Base-by-base conservation (phyloP, 106 monocot genomes). In the Dioscorea alata region DNA sequence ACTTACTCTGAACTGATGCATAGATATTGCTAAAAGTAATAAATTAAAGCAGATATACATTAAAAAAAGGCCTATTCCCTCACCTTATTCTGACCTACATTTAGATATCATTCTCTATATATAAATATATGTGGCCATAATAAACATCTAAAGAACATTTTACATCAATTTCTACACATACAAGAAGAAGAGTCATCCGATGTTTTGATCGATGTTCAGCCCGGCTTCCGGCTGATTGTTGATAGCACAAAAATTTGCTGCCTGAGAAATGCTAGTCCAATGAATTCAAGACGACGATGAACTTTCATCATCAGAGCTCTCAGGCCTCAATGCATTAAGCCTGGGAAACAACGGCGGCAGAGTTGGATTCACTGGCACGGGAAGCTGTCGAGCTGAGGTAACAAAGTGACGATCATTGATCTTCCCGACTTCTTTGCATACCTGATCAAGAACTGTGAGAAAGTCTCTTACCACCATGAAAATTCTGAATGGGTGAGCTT, bases 391-490 rank as follows among this genome's bases (percentile, higher is more conserved):
- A 2, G 72, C 31, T 12, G 83, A 76, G 74, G 74, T 73, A 17
- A 79, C 78, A n/a, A 71, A 66, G 1, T 65, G 75, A 20, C 69
- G 59, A 17, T 88, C 83, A 20, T 79, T 88, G n/a, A 85, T 77
- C 61, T 74, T 88, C 35, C 83, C 83, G 6, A 94, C 90, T 59
- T 94, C 94, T 51, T 88, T 94, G 64, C 94, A 94, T 6, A 94
- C 87, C 58, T 68, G 81, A 63, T 94, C 94, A 50, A 94, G 85
- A 49, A 77, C 65, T 4, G 85, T 67, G 2, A 94, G 75, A 50
- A 94, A 94, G 67, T 94, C 94, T 59, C 94, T 78, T 9, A 90
- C 90, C 63, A 94, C 90, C 85, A 94, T 81, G 76, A 94, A 94
- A 25, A 94, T 90, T 35, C 90, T 85, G 33, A 94, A 85, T 2